Conservation (phyloP, 805 yeast species). For the Hagleromyces aurorensis region DNA sequence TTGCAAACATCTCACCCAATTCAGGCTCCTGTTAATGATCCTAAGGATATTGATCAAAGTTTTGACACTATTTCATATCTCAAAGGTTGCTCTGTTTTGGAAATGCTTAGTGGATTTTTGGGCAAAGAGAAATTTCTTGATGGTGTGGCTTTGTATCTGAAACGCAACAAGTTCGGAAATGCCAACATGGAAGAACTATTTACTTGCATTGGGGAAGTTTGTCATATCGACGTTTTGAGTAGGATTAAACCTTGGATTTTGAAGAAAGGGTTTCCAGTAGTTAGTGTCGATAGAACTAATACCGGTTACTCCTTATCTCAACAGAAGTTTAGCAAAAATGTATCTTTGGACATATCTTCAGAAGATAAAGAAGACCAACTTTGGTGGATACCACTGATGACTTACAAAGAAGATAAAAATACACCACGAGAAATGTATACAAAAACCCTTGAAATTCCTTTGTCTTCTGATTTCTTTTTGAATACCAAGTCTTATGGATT, state of each 20-base stretch:
- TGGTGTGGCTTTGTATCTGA: slow-evolving; percentile 66
- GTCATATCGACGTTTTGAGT: slow-evolving; percentile 50
- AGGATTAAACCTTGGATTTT: slow-evolving; percentile 69
- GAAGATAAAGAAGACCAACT: background rate
- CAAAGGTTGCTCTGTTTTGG: slow-evolving; percentile 71
- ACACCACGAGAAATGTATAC: background rate
- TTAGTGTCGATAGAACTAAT: slow-evolving; percentile 39
- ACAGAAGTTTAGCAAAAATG: background rate
- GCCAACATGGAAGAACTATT: slow-evolving; percentile 71
- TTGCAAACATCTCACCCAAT: slow-evolving; percentile 68
- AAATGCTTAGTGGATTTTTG: slow-evolving; percentile 66
- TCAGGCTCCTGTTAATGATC: slow-evolving; percentile 72
- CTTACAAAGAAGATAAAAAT: slow-evolving; percentile 3
- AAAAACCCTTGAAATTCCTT: background rate
- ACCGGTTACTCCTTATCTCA: slow-evolving; percentile 30
- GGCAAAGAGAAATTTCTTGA: slow-evolving; percentile 61
- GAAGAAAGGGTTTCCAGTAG: slow-evolving; percentile 64
- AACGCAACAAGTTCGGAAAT: slow-evolving; percentile 55
- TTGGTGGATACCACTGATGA: slow-evolving; percentile 53
- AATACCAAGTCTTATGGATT: slow-evolving; percentile 46
- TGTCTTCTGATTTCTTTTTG: too few species aligned
- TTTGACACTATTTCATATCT: slow-evolving; percentile 76
- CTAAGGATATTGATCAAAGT: slow-evolving; percentile 72
- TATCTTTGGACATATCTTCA: background rate
- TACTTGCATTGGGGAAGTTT: slow-evolving; percentile 53